Percentiles rank a stretch among this genome's conserved stretches.
phyloP scores from a whole-genome alignment of 306 rosid genomes.

The Fragaria iinumae region DNA sequence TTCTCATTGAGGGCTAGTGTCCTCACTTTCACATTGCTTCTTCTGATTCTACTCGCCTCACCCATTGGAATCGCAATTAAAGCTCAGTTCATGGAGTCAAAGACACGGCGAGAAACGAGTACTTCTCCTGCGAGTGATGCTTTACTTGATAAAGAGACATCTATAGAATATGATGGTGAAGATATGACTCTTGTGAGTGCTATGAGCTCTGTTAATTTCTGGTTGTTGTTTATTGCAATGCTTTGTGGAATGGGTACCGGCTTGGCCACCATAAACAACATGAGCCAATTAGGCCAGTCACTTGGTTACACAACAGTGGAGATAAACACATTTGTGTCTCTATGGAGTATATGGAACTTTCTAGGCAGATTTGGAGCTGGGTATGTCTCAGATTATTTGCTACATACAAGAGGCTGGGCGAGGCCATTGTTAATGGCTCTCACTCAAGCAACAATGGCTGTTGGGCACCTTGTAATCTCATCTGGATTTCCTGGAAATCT shows the following conservation, averaged over 20 bases:
- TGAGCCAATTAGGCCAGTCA: conserved; percentile 83
- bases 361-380: conserved; percentile 93
- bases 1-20: conserved; percentile 50
- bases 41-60: conserved; percentile 51
- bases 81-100: conserved; percentile 48
- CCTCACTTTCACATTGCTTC: conserved; percentile 33
- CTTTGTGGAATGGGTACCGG: conserved; percentile 84
- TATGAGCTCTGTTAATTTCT: conserved; percentile 57
- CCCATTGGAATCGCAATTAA: conserved; percentile 64
- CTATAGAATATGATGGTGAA: conserved; percentile 35
- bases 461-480: conserved; percentile 65
- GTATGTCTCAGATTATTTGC: conserved; percentile 64
- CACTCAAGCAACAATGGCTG: conserved; percentile 52
- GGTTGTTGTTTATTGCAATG: conserved; percentile 78
- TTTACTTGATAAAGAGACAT: conserved; percentile 15
- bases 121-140: conserved; percentile 27
- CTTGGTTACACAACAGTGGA: conserved; percentile 60
- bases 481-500: conserved; percentile 68
- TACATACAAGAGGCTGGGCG: conserved; percentile 66
- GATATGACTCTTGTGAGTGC: conserved; percentile 59
- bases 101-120: conserved; percentile 3
- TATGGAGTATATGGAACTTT: conserved; percentile 95
- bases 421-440: conserved; percentile 62
- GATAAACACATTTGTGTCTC: conserved; percentile 61
- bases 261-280: conserved; percentile 71